These are phyloP conservation scores for Cicer judaicum DNA, from an alignment of 306 rosid species.

Conservation along the genomic window DNA sequence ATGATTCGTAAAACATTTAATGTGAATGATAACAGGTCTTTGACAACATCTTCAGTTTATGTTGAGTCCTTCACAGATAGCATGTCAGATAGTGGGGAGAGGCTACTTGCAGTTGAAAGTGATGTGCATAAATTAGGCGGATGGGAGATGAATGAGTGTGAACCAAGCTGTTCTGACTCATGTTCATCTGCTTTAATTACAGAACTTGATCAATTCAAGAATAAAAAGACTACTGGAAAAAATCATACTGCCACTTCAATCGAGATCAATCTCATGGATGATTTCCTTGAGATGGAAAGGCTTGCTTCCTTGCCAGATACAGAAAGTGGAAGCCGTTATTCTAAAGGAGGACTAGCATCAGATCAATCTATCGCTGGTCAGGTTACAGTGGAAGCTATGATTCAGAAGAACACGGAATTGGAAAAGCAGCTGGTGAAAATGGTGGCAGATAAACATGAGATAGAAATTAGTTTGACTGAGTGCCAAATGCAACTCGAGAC, in stretches of 20 bases:
- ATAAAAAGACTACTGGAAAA: constrained; percentile 45
- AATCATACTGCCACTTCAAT: constrained; percentile 51
- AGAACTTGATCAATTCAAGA: constrained; percentile 52
- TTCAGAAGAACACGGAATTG: constrained; percentile 54
- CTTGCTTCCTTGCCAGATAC: constrained; percentile 65
- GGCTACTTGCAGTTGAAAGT: constrained; percentile 50
- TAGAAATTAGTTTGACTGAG: constrained; percentile 55
- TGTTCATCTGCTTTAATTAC: constrained; percentile 47
- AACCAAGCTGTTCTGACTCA: constrained; percentile 52
- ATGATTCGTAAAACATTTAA: constrained; percentile 54
- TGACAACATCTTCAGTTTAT: constrained; percentile 56
- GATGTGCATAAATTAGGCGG: constrained; percentile 46
- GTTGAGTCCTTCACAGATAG: constrained; percentile 65
- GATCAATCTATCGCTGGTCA: constrained; percentile 46
- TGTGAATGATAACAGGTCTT: constrained; percentile 49
- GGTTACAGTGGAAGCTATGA: constrained; percentile 50
- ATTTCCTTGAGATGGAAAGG: constrained; percentile 90
- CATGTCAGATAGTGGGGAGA: constrained; percentile 67
- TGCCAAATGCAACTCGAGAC: constrained; percentile 58
- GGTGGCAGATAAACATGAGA: constrained; percentile 54
- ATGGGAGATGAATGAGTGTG: constrained; percentile 51
- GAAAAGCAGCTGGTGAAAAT: constrained; percentile 58
- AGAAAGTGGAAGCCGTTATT: constrained; percentile 47
- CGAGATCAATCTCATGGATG: constrained; percentile 87
- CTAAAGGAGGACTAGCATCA: constrained; percentile 42